Percentiles rank a stretch among this genome's conserved stretches.
Conservation (phyloP, 2,329 filamentous ascomycete genomes). For the Sordariomycetes sp. region DNA sequence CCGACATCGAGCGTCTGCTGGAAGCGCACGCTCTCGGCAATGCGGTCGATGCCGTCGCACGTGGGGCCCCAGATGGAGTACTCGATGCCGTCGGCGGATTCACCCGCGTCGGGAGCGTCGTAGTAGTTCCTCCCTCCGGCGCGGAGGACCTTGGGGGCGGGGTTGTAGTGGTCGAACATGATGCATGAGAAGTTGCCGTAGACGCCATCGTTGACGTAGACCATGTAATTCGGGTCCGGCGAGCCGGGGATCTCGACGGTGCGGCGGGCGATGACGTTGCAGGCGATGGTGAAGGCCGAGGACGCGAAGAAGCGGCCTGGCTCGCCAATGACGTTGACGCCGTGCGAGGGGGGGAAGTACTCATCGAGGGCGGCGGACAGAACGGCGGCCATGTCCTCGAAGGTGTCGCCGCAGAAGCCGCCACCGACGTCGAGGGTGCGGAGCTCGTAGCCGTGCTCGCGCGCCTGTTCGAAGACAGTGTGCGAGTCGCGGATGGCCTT, state of each 20-base stretch:
- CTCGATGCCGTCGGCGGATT: constrained; percentile 42
- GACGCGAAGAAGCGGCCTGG: constrained; percentile 95
- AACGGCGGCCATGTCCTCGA: constrained; percentile 77
- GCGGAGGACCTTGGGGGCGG: constrained; percentile 68
- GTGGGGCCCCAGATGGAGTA: constrained; percentile 98
- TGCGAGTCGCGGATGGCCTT: constrained; percentile 87
- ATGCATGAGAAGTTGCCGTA: constrained; percentile 99
- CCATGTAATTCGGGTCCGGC: constrained; percentile 70
- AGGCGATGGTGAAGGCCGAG: constrained; percentile 84
- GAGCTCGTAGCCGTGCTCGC: constrained; percentile 62
- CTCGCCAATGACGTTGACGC: constrained; percentile 83
- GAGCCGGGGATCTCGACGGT: constrained; percentile 62
- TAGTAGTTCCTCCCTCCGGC: constrained; percentile 44
- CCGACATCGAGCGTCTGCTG: constrained; percentile 71
- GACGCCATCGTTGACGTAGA: constrained; percentile 94
- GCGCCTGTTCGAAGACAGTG: constrained; percentile 75
- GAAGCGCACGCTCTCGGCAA: constrained; percentile 70
- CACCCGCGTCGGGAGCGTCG: constrained; percentile 24
- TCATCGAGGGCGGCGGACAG: constrained; percentile 70
- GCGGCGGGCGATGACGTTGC: constrained; percentile 90
- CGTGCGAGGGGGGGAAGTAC: constrained; percentile 63
- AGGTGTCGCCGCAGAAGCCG: constrained; percentile 82
- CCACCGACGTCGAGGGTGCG: constrained; percentile 89
- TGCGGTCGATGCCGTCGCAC: constrained; percentile 94
- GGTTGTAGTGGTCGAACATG: constrained; percentile 97